These are phyloP conservation scores for Coleophoma cylindrospora DNA, from an alignment of 2,329 filamentous ascomycete genomes.

Conservation along the genomic window DNA sequence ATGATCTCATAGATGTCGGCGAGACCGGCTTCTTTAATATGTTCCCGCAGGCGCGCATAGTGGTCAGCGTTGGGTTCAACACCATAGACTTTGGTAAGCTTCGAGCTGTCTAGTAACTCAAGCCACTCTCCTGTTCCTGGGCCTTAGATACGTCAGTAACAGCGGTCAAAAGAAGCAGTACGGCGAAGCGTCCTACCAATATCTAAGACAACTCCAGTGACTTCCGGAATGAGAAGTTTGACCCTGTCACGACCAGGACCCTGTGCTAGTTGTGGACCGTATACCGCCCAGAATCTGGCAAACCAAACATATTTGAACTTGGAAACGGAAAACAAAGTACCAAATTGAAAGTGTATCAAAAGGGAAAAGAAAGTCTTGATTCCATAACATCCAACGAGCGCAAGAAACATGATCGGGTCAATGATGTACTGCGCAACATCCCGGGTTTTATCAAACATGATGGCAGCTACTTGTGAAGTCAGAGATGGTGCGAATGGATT, in stretches of 20 bases:
- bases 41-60: conserved; percentile 40
- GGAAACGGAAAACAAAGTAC: conserved; percentile 34
- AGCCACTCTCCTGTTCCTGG: conserved; percentile 58
- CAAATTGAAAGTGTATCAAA: conserved; percentile 27
- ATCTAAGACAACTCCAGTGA: conserved; percentile 34
- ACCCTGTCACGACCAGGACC: conserved; percentile 34
- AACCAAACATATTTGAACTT: conserved; percentile 47
- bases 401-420: conserved; percentile 49
- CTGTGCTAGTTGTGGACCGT: conserved; percentile 45
- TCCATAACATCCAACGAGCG: conserved; percentile 41
- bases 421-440: conserved; percentile 25
- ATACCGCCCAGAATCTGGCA: conserved; percentile 51
- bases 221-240: conserved; percentile 30
- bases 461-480: not conserved
- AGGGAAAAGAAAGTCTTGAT: conserved; percentile 44
- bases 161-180: too few species aligned
- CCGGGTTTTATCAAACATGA: not conserved
- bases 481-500: not conserved
- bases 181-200: conserved; percentile 40
- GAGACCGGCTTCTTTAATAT: conserved; percentile 46
- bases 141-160: conserved; percentile 28
- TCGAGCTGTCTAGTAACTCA: conserved; percentile 35
- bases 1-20: conserved; percentile 55
- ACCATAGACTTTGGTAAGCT: conserved; percentile 45
- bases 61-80: conserved; percentile 58